Base-by-base conservation (phyloP, 2,329 filamentous ascomycete genomes). In the Xylaria sp. region DNA sequence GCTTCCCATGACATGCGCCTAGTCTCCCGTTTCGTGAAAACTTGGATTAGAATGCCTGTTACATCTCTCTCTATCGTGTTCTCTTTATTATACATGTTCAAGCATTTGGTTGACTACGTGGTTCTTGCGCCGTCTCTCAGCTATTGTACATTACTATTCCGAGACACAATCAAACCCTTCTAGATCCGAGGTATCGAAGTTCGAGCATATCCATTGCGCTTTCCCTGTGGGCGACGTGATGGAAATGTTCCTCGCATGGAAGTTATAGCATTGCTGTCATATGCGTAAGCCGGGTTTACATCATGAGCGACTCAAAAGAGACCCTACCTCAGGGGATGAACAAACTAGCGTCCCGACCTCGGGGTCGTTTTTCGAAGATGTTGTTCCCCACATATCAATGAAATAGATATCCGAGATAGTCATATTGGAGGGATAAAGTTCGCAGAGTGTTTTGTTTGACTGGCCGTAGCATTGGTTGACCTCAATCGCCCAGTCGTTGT, bases 401-500 rank as follows among this genome's bases (percentile, higher is more conserved):
- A 90, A 86, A 4, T 82, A 79, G 56, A 90, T 80, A 69, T 89
- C 84, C 20, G 82, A 83, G 70, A 90, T 90, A 0, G 84, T 88
- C 67, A 90, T 72, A 20, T 77, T 75, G 0, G 76, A 77, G 54
- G 77, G 77, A 39, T 74, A 78, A 55, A 86, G 18, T 74, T 83
- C 62, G 78, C 84, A 69, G 71, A 78, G 68, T 73, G 81, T 70
- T 63, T 74, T n/a, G 66, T 79, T 79, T 12, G 72, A 76, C 67
- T 79, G 77, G 2, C 88, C 88, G 69, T 90, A 90, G 81, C 89
- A 91, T 76, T 91, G 89, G n/a, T 88, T 88, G 57, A 90, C 82
- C 69, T 89, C 87, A 71, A 91, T 88, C 2, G 87, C 87, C 74
- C 88, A 90, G 75, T 91, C 90, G 70, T 91, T 89, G 69, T 91